A percentile compares a stretch with the other conserved stretches of the same genome.
These are phyloP conservation scores for Metschnikowia noctiluminum DNA, from an alignment of 805 yeast genomes.

Conservation along the genomic window DNA sequence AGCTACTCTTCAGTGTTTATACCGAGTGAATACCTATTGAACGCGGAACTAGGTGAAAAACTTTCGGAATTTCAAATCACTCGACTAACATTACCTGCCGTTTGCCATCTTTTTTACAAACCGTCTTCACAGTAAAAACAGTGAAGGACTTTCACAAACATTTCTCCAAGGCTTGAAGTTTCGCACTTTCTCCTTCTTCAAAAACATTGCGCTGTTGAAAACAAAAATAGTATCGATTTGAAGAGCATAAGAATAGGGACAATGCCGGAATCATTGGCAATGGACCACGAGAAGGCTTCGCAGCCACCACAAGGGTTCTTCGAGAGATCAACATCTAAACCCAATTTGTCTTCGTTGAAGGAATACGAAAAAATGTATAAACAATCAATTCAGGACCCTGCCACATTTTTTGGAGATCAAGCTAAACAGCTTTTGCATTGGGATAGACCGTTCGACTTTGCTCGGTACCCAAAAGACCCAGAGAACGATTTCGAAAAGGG, in stretches of 20 bases:
- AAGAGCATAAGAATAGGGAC: background rate
- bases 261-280: conserved; percentile 19
- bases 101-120: too few species aligned
- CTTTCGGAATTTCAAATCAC: too few species aligned
- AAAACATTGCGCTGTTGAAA: too few species aligned
- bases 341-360: conserved; percentile 16
- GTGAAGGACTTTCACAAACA: background rate
- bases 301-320: conserved; percentile 20
- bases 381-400: conserved; percentile 77
- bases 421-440: conserved; percentile 74
- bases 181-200: too few species aligned
- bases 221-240: too few species aligned
- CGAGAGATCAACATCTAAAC: conserved; percentile 14
- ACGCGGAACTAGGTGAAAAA: too few species aligned
- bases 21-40: too few species aligned
- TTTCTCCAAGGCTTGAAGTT: background rate
- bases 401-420: conserved; percentile 69
- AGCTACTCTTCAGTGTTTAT: background rate
- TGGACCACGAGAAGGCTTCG: conserved; percentile 22
- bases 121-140: too few species aligned
- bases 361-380: conserved; percentile 48
- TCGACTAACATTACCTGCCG: too few species aligned
- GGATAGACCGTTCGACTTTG: conserved; percentile 74
- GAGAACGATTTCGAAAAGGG: conserved; percentile 50
- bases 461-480: conserved; percentile 56